Percentiles rank a stretch among this genome's conserved stretches.
Conservation (phyloP, 768 basidiomycete species). For the Agrocybe praecox region DNA sequence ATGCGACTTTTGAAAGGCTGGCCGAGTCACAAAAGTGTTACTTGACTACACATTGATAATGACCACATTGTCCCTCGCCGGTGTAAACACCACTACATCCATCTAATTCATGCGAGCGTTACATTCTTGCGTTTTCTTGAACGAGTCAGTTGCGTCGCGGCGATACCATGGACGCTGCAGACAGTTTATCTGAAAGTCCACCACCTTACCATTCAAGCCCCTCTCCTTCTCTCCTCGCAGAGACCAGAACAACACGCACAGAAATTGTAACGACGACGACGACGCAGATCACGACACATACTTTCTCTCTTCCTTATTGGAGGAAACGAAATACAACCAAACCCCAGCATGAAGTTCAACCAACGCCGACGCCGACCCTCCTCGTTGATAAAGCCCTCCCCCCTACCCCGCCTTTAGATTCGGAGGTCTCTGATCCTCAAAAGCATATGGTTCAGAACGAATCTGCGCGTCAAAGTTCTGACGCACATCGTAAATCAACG, state of each 20-base stretch:
- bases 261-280: constrained; percentile 47
- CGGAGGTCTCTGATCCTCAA: neutral
- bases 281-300: constrained; percentile 54
- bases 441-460: neutral
- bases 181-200: neutral
- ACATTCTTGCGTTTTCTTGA: neutral
- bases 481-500: constrained; percentile 8
- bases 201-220: constrained; percentile 19
- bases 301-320: constrained; percentile 71
- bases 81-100: neutral
- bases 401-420: constrained; percentile 38
- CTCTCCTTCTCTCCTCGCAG: constrained; percentile 37
- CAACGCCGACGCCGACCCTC: constrained; percentile 15
- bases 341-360: constrained; percentile 10
- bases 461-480: neutral
- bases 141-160: neutral
- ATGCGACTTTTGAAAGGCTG: neutral
- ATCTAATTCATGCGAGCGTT: neutral
- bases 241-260: constrained; percentile 51
- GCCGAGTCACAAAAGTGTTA: neutral
- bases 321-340: constrained; percentile 45
- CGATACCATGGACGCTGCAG: constrained; percentile 10
- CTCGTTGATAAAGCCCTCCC: constrained; percentile 54
- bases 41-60: neutral
- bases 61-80: neutral